A percentile compares a stretch with the other conserved stretches of the same genome.
Conservation (phyloP, 2,329 filamentous ascomycete genomes). For the Ceratocystis eucalypticola region DNA sequence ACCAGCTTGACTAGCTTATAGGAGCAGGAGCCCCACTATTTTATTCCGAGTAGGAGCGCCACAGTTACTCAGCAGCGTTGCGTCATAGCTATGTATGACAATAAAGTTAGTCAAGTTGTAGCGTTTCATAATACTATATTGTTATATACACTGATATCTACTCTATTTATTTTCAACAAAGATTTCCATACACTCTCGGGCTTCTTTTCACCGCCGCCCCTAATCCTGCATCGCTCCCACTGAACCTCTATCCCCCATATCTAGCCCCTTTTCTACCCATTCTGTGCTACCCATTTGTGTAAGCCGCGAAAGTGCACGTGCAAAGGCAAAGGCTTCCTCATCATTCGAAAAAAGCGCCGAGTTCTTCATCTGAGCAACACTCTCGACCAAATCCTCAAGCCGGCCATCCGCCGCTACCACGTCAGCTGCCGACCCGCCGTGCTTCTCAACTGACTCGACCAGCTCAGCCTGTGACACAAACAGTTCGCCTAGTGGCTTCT, state of each 20-base stretch:
- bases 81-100: not conserved
- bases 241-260: slow-evolving; percentile 50
- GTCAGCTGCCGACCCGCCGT: slow-evolving; percentile 28
- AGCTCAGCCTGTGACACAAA: slow-evolving; percentile 67
- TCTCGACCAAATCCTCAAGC: slow-evolving; percentile 79
- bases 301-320: slow-evolving; percentile 68
- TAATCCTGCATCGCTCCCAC: slow-evolving; percentile 52
- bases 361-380: slow-evolving; percentile 70
- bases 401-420: slow-evolving; percentile 35
- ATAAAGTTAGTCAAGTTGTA: no score
- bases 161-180: not conserved
- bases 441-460: slow-evolving; percentile 42
- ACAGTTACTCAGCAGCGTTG: not conserved
- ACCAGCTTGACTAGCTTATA: no score
- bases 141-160: no score
- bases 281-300: slow-evolving; percentile 88
- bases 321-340: slow-evolving; percentile 94
- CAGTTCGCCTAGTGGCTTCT: slow-evolving; percentile 68
- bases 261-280: slow-evolving; percentile 78
- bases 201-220: slow-evolving; percentile 22
- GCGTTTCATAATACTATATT: no score
- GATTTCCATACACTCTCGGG: not conserved
- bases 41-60: not conserved
- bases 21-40: no score
- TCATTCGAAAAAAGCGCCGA: slow-evolving; percentile 83